Base-by-base conservation (phyloP, 2,329 filamentous ascomycete species). In the Shiraia sp. region DNA sequence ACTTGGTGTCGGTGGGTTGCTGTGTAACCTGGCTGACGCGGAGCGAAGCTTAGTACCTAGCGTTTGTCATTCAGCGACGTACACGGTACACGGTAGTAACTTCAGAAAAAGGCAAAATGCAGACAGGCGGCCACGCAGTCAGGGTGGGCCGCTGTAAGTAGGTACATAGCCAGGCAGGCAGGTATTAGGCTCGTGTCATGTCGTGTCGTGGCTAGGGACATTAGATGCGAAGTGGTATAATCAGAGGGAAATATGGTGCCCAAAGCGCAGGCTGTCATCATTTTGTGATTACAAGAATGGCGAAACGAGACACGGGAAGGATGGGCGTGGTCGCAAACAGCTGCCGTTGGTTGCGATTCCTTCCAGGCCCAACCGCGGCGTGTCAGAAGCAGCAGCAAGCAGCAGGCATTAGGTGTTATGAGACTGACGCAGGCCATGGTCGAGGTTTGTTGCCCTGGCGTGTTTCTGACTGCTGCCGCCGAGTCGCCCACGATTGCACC, bases 281-380 rank as follows among this genome's bases (percentile, higher is more conserved):
- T 37, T 40, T 33, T 55, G 51, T 55, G 49, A 51, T 48, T 45
- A 36, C 30, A 47, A 35, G 19, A 33, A 36, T 40, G 22, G 31
- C 41, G 24, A 36, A 28, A 32, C 32, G 24, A 36, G 16, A 30
- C 26, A 36, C 32, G 37, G 45, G 32, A 22, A 22, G 19, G 19
- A 33, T 26, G 26, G 7, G 36, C 32, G 27, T 34, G 38, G 36
- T 40, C 31, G 42, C 32, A 39, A 36, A 43, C 46, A 52, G 51
- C 51, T 48, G 51, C 47, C 38, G 40, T 41, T 45, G 32, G 23
- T 17, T 30, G 17, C 35, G 26, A 30, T n/a, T n/a, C 30, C 15
- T 26, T 4, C 23, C 22, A 16, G 37, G 7, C 26, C 19, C 33
- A 24, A 36, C 17, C 12, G 6, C 13, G n/a, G n/a, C n/a, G n/a